phyloP scores from a whole-genome alignment of 2,329 filamentous ascomycete species.

The Ophiocordyceps camponoti-floridani region DNA sequence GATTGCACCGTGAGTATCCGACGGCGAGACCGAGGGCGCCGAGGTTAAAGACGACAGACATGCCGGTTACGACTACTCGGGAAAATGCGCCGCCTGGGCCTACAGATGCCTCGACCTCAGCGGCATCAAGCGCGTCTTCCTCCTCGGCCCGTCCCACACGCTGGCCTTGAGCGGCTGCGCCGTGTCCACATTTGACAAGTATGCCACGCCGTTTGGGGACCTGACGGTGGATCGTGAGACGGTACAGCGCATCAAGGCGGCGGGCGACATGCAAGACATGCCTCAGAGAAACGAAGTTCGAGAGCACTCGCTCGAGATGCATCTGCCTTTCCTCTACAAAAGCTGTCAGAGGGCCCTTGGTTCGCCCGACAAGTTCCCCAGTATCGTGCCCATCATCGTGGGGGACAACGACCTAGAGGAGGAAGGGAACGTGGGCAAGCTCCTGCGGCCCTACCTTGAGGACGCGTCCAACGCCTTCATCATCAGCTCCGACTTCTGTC shows the following conservation, averaged over 20 bases:
- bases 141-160: constrained; percentile 86
- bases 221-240: constrained; percentile 44
- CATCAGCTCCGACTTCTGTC: constrained; percentile 89
- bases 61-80: constrained; percentile 85
- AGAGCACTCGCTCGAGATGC: constrained; percentile 95
- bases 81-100: constrained; percentile 81
- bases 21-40: neutral
- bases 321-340: constrained; percentile 84
- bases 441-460: constrained; percentile 62
- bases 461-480: constrained; percentile 69
- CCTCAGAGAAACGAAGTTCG: constrained; percentile 47
- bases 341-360: constrained; percentile 37
- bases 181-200: constrained; percentile 52
- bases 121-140: constrained; percentile 69
- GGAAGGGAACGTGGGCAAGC: constrained; percentile 49
- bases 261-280: constrained; percentile 31
- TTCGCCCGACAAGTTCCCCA: constrained; percentile 40
- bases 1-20: constrained; percentile 66
- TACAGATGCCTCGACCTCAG: constrained; percentile 78
- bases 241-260: constrained; percentile 27
- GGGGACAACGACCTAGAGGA: constrained; percentile 48
- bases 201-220: constrained; percentile 58
- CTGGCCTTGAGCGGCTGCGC: constrained; percentile 64
- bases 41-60: constrained; percentile 37
- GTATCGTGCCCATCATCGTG: constrained; percentile 70